Percentiles rank a stretch among this genome's conserved stretches.
Evolutionary conservation across 2,329 filamentous ascomycete species (phyloP).

Genomic region (Ceratocystis colombiana): DNA sequence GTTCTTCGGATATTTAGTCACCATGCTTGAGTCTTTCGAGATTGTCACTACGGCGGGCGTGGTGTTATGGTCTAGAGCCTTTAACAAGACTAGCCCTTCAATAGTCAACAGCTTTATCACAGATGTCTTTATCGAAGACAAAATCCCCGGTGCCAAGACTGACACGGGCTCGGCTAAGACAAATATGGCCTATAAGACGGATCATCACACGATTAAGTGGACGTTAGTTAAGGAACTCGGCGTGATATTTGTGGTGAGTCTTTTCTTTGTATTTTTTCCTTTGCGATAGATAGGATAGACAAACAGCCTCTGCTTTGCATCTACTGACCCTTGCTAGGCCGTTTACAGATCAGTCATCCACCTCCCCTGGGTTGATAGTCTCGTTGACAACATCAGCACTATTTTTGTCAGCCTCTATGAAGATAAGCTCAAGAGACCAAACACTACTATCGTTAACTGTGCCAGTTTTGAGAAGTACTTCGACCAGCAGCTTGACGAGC

Average conservation of each 20-base stretch:
- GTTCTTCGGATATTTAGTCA: constrained; percentile 19
- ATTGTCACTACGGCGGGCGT: constrained; percentile 93
- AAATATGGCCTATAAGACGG: constrained; percentile 72
- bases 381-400: constrained; percentile 87
- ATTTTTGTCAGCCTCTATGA: constrained; percentile 87
- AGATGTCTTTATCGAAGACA: constrained; percentile 97
- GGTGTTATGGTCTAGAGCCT: constrained; percentile 88
- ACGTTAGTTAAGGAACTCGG: constrained; percentile 84
- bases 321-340: constrained; percentile 46
- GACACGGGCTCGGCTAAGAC: constrained; percentile 48
- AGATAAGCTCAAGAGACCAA: constrained; percentile 70
- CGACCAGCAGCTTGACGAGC: constrained; percentile 77
- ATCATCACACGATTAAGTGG: constrained; percentile 94
- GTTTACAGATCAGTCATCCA: constrained; percentile 94
- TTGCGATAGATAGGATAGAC: neutral
- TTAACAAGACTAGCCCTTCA: constrained; percentile 66
- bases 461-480: constrained; percentile 82
- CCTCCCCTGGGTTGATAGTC: constrained; percentile 91
- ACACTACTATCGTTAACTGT: constrained; percentile 70
- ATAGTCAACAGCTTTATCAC: constrained; percentile 91
- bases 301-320: too few species aligned
- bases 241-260: constrained; percentile 76
- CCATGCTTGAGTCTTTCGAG: constrained; percentile 93
- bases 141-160: constrained; percentile 51
- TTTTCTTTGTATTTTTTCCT: neutral